Percentiles rank a stretch among this genome's conserved stretches.
These are phyloP conservation scores for Schizosaccharomyces japonicus DNA, from an alignment of 805 yeast species.

Conservation along the genomic window DNA sequence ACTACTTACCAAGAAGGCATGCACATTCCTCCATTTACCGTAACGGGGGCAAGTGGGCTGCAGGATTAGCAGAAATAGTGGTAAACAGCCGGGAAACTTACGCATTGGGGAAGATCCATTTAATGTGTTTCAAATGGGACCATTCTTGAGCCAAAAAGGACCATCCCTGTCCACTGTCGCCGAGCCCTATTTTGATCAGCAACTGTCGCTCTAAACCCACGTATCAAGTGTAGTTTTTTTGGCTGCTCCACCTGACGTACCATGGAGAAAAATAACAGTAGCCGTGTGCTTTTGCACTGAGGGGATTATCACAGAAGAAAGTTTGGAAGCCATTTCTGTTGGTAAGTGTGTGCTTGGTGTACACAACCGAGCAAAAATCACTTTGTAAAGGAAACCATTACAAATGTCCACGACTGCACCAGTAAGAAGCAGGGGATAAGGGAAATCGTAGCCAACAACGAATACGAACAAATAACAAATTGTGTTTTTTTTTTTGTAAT, in stretches of 20 bases:
- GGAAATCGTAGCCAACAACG: too few relatives aligned
- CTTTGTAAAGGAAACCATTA: too few relatives aligned
- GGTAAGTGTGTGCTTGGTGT: too few relatives aligned
- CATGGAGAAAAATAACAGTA: conserved; percentile 3
- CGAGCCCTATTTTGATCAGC: conserved; percentile 44
- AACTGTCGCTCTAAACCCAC: background rate
- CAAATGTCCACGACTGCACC: too few relatives aligned
- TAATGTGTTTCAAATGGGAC: conserved; percentile 26
- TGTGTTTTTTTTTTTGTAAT: too few relatives aligned
- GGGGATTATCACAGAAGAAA: background rate
- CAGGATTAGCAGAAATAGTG: too few relatives aligned
- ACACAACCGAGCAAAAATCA: too few relatives aligned
- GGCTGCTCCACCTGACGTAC: background rate
- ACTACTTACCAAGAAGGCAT: conserved; percentile 64
- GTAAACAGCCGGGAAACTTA: background rate
- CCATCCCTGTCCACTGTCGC: conserved; percentile 85
- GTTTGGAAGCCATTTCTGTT: conserved; percentile 1
- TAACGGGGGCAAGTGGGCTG: conserved; percentile 21
- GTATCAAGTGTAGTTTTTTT: too few relatives aligned
- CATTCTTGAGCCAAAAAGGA: conserved; percentile 34
- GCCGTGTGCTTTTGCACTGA: background rate
- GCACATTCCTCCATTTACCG: conserved; percentile 29
- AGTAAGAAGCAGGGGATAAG: too few relatives aligned
- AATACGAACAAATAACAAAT: too few relatives aligned
- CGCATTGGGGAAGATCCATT: conserved; percentile 79